Evolutionary conservation across 441 rosid genomes (phyloP), one percentile per base, ranked within the genome.

Genomic region (Erysimum pusillum): DNA sequence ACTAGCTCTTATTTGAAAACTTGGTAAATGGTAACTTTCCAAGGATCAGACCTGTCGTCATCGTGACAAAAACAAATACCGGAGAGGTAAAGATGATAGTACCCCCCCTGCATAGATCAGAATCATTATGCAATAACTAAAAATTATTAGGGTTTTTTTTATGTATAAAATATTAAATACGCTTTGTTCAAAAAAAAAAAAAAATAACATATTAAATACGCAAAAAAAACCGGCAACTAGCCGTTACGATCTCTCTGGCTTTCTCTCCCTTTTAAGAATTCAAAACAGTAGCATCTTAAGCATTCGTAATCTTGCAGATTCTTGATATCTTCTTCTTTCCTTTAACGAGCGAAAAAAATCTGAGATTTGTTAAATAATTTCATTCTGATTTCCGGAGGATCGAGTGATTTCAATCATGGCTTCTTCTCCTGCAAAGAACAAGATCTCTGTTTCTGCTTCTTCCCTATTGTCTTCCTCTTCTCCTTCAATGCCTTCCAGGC

Each of bases 361-460:
- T 52, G 59, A 3, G 39, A 57, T 67, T 46, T 65, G 15, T 68
- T 59, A 11, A 54, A 42, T 38, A 44, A 51, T n/a, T 63, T 20
- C 54, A 51, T n/a, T 58, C 63, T 6, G 15, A 13, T 58, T 45
- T 20, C 18, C 12, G 0, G 45, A 42, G 46, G n/a, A 15, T 51
- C n/a, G 0, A 63, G 57, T 25, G 48, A 56, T 71, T 38, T 52
- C 52, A 51, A 20, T 64, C 73, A 88, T 88, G 93, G 82, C 91
- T 34, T 67, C 87, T 38, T 62, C 78, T 44, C 81, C 84, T 8
- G 65, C 78, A 2, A 81, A 75, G 81, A 88, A 78, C 71, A 62
- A 63, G 20, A 1, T 12, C 64, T 69, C 56, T 31, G 69, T 59
- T 28, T 9, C 36, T 36, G 15, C 15, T 59, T 71, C 48, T 69